Evolutionary conservation across 2,329 filamentous ascomycete genomes (phyloP).

Genomic region (Passalora sequoiae): DNA sequence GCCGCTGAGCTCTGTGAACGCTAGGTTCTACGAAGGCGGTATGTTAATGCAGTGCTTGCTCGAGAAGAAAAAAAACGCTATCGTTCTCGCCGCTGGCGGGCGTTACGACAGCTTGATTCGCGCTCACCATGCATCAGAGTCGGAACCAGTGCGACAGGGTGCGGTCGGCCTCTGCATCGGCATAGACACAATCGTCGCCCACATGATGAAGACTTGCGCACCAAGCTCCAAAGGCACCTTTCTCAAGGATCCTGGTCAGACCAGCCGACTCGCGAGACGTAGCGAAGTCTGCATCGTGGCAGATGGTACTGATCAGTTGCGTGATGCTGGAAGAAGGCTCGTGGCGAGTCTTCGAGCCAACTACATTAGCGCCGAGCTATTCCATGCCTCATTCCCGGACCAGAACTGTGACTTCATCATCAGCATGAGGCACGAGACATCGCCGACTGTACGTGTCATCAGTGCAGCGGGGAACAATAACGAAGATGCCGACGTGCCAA

Average conservation of each 20-base stretch:
- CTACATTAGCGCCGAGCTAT: conserved; percentile 82
- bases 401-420: conserved; percentile 69
- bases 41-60: conserved; percentile 87
- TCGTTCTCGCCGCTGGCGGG: conserved; percentile 84
- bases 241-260: conserved; percentile 15
- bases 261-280: conserved; percentile 21
- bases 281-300: conserved; percentile 89
- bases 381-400: conserved; percentile 36
- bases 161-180: conserved; percentile 89
- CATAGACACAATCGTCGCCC: conserved; percentile 72
- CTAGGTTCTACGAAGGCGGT: conserved; percentile 81
- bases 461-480: conserved; percentile 41
- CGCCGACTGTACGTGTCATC: conserved; percentile 50
- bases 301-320: conserved; percentile 64
- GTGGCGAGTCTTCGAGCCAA: conserved; percentile 74
- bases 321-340: conserved; percentile 70
- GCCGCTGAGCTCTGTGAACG: conserved; percentile 81
- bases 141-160: conserved; percentile 39
- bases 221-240: conserved; percentile 18
- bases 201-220: conserved; percentile 43
- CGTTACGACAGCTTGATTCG: conserved; percentile 86
- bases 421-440: conserved; percentile 72
- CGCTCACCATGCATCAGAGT: conserved; percentile 68
- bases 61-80: conserved; percentile 65
- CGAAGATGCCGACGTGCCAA: conserved; percentile 68